Percentiles rank a stretch among this genome's conserved stretches.
Evolutionary conservation across 2,329 filamentous ascomycete genomes (phyloP).

Genomic region (Xylariaceae sp.): DNA sequence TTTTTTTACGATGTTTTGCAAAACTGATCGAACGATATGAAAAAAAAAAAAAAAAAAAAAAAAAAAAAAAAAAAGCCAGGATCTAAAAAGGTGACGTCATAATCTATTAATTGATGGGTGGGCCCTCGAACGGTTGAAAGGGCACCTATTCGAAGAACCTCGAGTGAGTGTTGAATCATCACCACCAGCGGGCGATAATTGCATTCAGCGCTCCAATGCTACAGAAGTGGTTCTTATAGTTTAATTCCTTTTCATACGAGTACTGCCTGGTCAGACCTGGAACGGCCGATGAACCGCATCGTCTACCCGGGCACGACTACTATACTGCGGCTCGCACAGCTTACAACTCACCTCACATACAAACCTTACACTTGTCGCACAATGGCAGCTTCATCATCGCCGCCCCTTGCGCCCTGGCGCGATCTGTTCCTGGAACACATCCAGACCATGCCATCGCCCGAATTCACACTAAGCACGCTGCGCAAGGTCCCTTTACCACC

Average conservation of each 20-base stretch:
- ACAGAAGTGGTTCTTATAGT: neutral
- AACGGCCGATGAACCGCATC: conserved; percentile 17
- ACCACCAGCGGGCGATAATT: neutral
- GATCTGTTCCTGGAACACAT: conserved; percentile 55
- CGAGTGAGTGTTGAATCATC: conserved; percentile 18
- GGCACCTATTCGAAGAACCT: neutral
- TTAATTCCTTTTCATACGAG: neutral
- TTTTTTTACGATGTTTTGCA: too few species aligned
- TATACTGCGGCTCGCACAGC: conserved; percentile 22
- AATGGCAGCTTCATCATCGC: conserved; percentile 23
- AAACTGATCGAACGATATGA: too few species aligned
- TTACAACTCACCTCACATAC: conserved; percentile 19
- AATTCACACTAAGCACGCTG: conserved; percentile 55
- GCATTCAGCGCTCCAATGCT: neutral
- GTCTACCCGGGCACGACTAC: conserved; percentile 6
- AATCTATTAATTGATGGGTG: neutral
- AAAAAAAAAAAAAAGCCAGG: too few species aligned
- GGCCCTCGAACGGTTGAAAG: neutral
- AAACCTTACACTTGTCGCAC: neutral
- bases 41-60: too few species aligned
- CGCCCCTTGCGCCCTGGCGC: conserved; percentile 55
- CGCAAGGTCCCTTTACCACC: conserved; percentile 38
- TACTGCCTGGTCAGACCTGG: neutral
- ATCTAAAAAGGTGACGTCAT: conserved; percentile 14
- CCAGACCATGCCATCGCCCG: conserved; percentile 48